Evolutionary conservation across 2,329 filamentous ascomycete species (phyloP).

Genomic region (Pseudonectria foliicola): DNA sequence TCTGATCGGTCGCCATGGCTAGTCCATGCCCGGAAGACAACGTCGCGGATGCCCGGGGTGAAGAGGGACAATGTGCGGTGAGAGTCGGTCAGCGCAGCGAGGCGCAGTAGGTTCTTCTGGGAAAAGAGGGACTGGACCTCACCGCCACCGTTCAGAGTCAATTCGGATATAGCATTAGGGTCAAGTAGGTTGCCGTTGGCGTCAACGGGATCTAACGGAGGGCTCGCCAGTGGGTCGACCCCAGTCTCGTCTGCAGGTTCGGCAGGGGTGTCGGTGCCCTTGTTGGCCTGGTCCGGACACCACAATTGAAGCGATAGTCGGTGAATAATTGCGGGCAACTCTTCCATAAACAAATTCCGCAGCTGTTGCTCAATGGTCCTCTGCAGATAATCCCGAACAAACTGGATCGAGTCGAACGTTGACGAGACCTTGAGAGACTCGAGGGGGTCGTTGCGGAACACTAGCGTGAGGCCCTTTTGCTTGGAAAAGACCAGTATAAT

Average conservation of each 20-base stretch:
- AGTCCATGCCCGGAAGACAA: slow-evolving; percentile 89
- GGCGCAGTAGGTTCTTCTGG: slow-evolving; percentile 81
- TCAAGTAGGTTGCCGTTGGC: slow-evolving; percentile 70
- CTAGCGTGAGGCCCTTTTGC: slow-evolving; percentile 91
- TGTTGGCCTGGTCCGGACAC: slow-evolving; percentile 69
- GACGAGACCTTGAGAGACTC: slow-evolving; percentile 98
- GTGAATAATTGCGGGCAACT: slow-evolving; percentile 93
- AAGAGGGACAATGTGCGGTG: slow-evolving; percentile 87
- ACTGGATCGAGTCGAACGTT: slow-evolving; percentile 97
- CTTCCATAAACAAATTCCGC: slow-evolving; percentile 93
- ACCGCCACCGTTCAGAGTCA: slow-evolving; percentile 71
- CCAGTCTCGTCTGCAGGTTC: slow-evolving; percentile 50
- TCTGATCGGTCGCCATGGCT: slow-evolving; percentile 67
- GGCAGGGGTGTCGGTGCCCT: slow-evolving; percentile 41
- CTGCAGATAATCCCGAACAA: slow-evolving; percentile 94
- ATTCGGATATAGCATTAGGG: slow-evolving; percentile 63
- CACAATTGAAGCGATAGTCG: slow-evolving; percentile 80
- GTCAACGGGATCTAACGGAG: slow-evolving; percentile 76
- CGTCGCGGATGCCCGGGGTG: slow-evolving; percentile 82
- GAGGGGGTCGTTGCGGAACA: slow-evolving; percentile 95
- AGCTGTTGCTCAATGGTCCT: slow-evolving; percentile 92
- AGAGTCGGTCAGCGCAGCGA: slow-evolving; percentile 78
- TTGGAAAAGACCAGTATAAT: slow-evolving; percentile 97
- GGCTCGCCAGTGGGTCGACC: slow-evolving; percentile 74
- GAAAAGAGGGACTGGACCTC: slow-evolving; percentile 90